Percentiles rank a stretch among this genome's conserved stretches.
Evolutionary conservation across 768 basidiomycete species (phyloP).

Genomic region (Dentipellis fragilis): DNA sequence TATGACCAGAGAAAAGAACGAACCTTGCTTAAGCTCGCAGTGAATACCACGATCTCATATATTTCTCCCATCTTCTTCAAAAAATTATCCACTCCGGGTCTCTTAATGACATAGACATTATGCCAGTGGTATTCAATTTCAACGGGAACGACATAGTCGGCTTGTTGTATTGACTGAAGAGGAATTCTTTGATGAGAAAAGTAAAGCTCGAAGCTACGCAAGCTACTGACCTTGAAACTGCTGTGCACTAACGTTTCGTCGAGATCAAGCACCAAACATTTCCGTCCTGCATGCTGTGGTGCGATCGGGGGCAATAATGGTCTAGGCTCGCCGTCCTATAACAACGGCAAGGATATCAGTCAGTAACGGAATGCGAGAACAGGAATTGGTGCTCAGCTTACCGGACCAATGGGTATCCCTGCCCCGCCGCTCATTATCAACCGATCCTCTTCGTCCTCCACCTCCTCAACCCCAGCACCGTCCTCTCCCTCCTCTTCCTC

Average conservation of each 20-base stretch:
- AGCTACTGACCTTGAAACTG: constrained; percentile 79
- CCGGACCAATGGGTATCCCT: constrained; percentile 89
- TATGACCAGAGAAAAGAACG: constrained; percentile 14
- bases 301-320: constrained; percentile 84
- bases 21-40: constrained; percentile 95
- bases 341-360: constrained; percentile 1
- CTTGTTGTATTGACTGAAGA: constrained; percentile 77
- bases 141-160: constrained; percentile 97
- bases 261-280: constrained; percentile 93
- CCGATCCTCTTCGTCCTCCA: constrained; percentile 85
- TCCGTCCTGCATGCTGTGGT: constrained; percentile 74
- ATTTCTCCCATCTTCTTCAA: constrained; percentile 97
- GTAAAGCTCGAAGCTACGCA: neutral
- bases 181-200: constrained; percentile 7
- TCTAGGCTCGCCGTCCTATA: constrained; percentile 74
- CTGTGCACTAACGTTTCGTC: constrained; percentile 97
- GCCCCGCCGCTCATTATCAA: constrained; percentile 87
- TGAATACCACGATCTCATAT: constrained; percentile 97
- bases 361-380: neutral
- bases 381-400: constrained; percentile 29
- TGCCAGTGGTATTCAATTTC: constrained; percentile 99
- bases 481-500: constrained; percentile 62
- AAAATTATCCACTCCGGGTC: constrained; percentile 96
- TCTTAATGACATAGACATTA: constrained; percentile 98
- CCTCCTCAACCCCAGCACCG: constrained; percentile 37